Base-by-base conservation (phyloP, 306 rosid genomes). In the Lathyrus tuberosus region DNA sequence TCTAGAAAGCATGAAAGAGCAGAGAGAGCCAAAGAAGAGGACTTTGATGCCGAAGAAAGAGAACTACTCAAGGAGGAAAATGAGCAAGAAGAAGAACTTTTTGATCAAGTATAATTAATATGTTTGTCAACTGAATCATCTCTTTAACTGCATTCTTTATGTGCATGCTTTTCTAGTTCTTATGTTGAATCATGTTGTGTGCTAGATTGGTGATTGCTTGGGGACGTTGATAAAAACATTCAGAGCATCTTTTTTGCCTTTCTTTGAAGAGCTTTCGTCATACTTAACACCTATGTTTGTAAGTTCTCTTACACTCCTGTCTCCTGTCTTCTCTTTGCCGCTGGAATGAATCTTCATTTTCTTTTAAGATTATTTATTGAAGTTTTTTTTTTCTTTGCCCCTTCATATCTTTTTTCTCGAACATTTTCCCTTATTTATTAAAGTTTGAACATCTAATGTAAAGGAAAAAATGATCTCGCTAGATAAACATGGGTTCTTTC, bases 41-140 rank as follows among this genome's bases (percentile, higher is more conserved):
- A 94, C 84, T 94, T 94, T 75, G 98, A 94, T 75, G 98, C 91
- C 7, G 98, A 94, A 60, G 98, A 94, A 80, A 81, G 85, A 42
- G 98, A 94, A 75, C 66, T 94, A 54, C 89, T 94, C 73, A 87
- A 81, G 71, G 97, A 94, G 79, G 98, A 94, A 88, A 88, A 94
- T 77, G 98, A 94, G 66, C 98, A 84, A 84, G 98, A 94, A 81
- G 98, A 94, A 78, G 98, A 90, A 83, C 96, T 94, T 76, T 94
- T 94, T 80, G 96, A 94, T 77, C 95, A 88, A 87, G 98, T 94
- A 46, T 62, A 78, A 17, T 33, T 60, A 14, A 41, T 69, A 37
- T 56, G 35, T 62, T 66, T 69, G 66, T 13, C 60, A 48, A 54
- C 60, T 48, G 33, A 60, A 6, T 64, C 49, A 20, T 62, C 62